phyloP scores from a whole-genome alignment of 2,329 filamentous ascomycete species.

The Arthrobotrys entomopaga region DNA sequence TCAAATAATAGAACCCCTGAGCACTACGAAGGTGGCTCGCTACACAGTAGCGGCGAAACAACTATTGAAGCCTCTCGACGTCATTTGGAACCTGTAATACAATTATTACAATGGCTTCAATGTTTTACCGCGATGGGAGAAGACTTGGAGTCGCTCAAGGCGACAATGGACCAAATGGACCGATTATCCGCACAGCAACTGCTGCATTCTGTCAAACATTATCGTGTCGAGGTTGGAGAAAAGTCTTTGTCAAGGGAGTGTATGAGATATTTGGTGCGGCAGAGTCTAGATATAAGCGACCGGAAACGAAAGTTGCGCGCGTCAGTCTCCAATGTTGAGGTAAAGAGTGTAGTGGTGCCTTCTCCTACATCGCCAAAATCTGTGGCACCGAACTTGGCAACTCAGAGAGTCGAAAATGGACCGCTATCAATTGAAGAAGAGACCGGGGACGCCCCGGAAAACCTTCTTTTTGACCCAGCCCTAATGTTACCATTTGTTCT shows the following conservation, averaged over 20 bases:
- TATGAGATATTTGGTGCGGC: constrained; percentile 81
- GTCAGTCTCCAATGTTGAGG: constrained; percentile 64
- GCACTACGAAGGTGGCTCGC: constrained; percentile 92
- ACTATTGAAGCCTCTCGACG: constrained; percentile 84
- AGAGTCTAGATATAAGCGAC: constrained; percentile 62
- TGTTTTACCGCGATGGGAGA: constrained; percentile 95
- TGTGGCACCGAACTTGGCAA: constrained; percentile 52
- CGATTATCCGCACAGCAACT: constrained; percentile 86
- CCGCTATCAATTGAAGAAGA: constrained; percentile 64
- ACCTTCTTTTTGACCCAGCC: constrained; percentile 85
- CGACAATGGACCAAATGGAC: constrained; percentile 88
- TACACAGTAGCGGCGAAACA: constrained; percentile 82
- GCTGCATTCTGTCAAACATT: constrained; percentile 90
- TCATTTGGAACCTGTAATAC: constrained; percentile 89
- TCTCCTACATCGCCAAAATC: constrained; percentile 58
- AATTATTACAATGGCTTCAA: constrained; percentile 95
- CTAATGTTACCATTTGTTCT: constrained; percentile 95
- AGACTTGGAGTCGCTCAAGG: constrained; percentile 86
- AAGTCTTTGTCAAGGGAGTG: constrained; percentile 89
- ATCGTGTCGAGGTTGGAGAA: constrained; percentile 93
- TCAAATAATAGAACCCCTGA: constrained; percentile 93
- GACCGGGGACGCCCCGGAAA: constrained; percentile 75
- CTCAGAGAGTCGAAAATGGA: constrained; percentile 56
- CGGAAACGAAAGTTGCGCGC: constrained; percentile 67
- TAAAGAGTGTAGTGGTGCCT: constrained; percentile 61